Conservation (phyloP, 2,329 filamentous ascomycete species). For the Hymenotorrendiella dingleyae region DNA sequence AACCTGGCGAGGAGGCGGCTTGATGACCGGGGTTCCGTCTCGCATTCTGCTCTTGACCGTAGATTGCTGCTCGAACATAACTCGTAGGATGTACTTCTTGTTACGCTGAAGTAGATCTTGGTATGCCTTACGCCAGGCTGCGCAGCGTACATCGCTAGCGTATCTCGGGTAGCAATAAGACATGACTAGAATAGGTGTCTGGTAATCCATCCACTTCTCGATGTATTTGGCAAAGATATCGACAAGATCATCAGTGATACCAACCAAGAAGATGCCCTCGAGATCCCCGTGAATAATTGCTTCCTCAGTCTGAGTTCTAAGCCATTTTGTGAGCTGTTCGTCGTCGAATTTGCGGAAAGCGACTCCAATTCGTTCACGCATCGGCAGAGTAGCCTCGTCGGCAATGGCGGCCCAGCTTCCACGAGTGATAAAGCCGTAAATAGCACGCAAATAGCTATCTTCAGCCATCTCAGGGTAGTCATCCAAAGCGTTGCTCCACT, state of each 20-base stretch:
- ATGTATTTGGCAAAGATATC: constrained; percentile 74
- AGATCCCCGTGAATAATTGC: constrained; percentile 63
- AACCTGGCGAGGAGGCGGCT: constrained; percentile 62
- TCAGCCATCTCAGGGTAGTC: constrained; percentile 43
- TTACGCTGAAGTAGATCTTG: constrained; percentile 67
- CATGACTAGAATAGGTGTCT: constrained; percentile 71
- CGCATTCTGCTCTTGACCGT: constrained; percentile 59
- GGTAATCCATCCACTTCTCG: constrained; percentile 68
- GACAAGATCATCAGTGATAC: constrained; percentile 65
- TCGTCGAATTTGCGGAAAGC: constrained; percentile 63
- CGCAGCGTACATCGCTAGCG: constrained; percentile 69
- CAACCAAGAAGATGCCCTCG: constrained; percentile 71
- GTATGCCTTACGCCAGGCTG: constrained; percentile 67
- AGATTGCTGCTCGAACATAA: constrained; percentile 51
- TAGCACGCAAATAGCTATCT: constrained; percentile 73
- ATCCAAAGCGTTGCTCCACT: constrained; percentile 27
- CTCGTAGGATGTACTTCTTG: constrained; percentile 67
- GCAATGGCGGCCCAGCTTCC: constrained; percentile 72
- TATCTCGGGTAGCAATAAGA: constrained; percentile 70
- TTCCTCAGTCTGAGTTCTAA: constrained; percentile 56
- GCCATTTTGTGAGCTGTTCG: constrained; percentile 58
- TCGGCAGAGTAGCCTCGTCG: constrained; percentile 64
- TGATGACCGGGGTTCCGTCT: constrained; percentile 56
- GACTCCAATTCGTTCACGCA: constrained; percentile 68
- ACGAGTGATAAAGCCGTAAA: constrained; percentile 71